Percentiles rank a stretch among this genome's conserved stretches.
Evolutionary conservation across 441 rosid species (phyloP).

Genomic region (Macaranga tanarius): DNA sequence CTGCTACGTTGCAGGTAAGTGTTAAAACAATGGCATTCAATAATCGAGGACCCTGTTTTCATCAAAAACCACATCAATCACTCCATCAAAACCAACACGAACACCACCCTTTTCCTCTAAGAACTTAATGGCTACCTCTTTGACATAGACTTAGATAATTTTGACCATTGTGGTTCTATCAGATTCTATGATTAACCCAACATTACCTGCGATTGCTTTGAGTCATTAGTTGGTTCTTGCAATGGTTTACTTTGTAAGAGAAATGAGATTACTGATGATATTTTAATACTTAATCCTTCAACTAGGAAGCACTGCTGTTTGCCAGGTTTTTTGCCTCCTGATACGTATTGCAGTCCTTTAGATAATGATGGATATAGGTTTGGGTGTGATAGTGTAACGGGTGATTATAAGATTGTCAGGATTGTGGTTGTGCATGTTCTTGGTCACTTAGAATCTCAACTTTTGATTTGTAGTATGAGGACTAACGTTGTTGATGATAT

Average conservation of each 20-base stretch:
- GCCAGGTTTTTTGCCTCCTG: background rate
- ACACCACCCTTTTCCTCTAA: background rate
- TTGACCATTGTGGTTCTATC: background rate
- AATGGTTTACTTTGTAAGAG: background rate
- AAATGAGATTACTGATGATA: background rate
- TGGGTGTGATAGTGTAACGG: no score
- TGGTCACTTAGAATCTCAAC: background rate
- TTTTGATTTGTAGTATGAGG: background rate
- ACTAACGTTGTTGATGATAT: background rate
- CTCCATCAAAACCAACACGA: background rate
- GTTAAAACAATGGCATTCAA: background rate
- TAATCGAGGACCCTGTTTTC: background rate
- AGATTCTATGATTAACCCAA: background rate
- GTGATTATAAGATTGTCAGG: background rate
- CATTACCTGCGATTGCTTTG: background rate
- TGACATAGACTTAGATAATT: background rate
- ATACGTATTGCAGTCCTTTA: no score
- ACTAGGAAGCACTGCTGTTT: background rate
- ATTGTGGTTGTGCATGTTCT: background rate
- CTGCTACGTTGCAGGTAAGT: background rate
- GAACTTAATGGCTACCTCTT: background rate
- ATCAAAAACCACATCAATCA: background rate
- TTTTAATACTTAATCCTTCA: background rate
- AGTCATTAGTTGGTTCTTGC: background rate
- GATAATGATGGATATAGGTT: no score